Evolutionary conservation across 163 green algal genomes (phyloP), one percentile per base, ranked within the genome.

Genomic region (Scenedesmus sp.): DNA sequence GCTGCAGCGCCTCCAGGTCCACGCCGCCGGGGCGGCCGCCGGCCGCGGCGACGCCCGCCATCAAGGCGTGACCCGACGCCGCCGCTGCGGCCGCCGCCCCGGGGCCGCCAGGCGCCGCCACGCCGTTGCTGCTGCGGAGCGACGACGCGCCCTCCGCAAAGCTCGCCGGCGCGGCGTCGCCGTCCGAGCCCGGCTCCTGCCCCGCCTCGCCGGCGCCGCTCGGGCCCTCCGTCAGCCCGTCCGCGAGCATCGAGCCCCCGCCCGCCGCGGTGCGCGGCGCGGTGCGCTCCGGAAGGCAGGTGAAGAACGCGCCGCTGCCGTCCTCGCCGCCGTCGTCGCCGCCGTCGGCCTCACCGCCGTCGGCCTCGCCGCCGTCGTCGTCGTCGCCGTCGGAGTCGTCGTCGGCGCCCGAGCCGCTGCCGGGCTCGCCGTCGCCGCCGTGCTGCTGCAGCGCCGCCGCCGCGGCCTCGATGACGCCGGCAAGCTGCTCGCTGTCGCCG

Each of bases 41-140:
- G n/a, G 56, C 56, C 11, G 56, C 56, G 9, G 56, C 56, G 13
- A 64, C 56, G 24, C 24, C 56, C n/a, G 56, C 56, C 56, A 64
- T 64, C 2, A 29, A 28, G n/a, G n/a, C n/a, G n/a, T n/a, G n/a
- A n/a, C n/a, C n/a, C n/a, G n/a, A 44, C 39, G 56, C 56, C n/a
- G 56, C 56, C 9, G 14, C 22, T 29, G 56, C 56, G n/a, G 26
- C 56, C 10, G 56, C n/a, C 18, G 56, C 56, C 22, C 4, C 24
- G 36, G 28, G 1, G 26, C 11, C 9, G 56, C 28, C 18, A 28
- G 3, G 18, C 34, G 26, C n/a, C 18, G 18, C 54, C 20, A 13
- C n/a, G 54, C 53, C 17, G 53, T 29, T 64, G 56, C 56, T 64
- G 56, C 56, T 64, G 56, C 56, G 56, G 56, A 44, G 28, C 11